Base-by-base conservation (phyloP, 2,329 filamentous ascomycete genomes). In the Cladosporium halotolerans region DNA sequence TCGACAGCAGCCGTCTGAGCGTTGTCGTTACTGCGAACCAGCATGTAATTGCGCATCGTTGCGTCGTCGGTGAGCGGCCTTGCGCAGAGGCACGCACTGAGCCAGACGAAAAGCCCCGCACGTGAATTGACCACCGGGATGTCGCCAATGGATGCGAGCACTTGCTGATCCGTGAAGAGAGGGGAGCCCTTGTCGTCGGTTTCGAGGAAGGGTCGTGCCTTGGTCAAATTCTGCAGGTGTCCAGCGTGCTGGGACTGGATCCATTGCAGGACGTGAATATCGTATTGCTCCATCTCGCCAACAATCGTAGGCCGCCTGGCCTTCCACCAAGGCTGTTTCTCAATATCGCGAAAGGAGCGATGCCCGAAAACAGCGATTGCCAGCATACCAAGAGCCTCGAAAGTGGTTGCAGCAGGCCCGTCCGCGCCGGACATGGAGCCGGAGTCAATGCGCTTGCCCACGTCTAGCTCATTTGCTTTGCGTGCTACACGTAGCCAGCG, bases 1-100 rank as follows among this genome's bases (percentile, higher is more conserved):
- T 96, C 90, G 51, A 89, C 82, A 0, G 88, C 83, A 42, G 89
- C 83, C 10, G 81, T 79, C 68, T 92, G 86, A 40, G 87, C 79
- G 62, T 96, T 87, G 38, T 86, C 86, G 80, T 87, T 85, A 65
- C 96, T 96, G 67, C 91, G 81, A 60, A 91, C 89, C 62, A 89
- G 84, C 40, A 97, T 72, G 69, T 91, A 93, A 46, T 81, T 87
- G 60, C 93, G 83, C 9, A 97, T 77, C 23, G 81, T 79, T 49
- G 78, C 76, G 63, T 97, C 91, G 63, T 97, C 91, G 31, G 95
- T 81, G 18, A 95, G 73, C 0, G 92, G 91, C 32, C 89, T 82
- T 32, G 85, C 89, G 57, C 88, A 82, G 74, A 93, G 87, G 66
- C 87, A 79, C 52, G 89, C 83, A 66, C 90, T 93, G 8, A 96